A percentile compares a stretch with the other conserved stretches of the same genome.
These are phyloP conservation scores for Ophiostoma pallidulum DNA, from an alignment of 2,329 filamentous ascomycete genomes.

Conservation along the genomic window DNA sequence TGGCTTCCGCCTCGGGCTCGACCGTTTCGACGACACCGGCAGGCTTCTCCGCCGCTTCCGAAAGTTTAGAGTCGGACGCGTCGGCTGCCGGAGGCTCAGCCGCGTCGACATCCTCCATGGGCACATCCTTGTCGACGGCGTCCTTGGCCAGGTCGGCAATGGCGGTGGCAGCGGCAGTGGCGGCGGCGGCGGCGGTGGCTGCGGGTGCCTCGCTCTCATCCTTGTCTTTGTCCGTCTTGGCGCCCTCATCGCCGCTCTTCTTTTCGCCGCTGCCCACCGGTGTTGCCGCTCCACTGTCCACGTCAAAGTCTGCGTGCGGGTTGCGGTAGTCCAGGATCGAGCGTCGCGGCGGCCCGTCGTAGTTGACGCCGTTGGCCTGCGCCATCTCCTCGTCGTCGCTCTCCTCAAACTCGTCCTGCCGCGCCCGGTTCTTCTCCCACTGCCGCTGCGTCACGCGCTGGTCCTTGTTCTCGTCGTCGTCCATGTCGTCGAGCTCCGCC, in stretches of 20 bases:
- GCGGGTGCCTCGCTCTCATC: not conserved
- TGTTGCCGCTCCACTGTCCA: slow-evolving; percentile 15
- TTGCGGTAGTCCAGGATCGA: slow-evolving; percentile 45
- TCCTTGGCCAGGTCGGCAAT: slow-evolving; percentile 7
- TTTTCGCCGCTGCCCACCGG: slow-evolving; percentile 1
- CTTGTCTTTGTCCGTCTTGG: not conserved
- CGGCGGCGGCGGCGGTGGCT: slow-evolving; percentile 3
- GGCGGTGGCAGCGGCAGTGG: slow-evolving; percentile 1
- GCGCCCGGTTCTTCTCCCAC: slow-evolving; percentile 68
- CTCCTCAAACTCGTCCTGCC: slow-evolving; percentile 74
- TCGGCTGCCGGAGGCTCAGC: not conserved
- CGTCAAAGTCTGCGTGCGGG: slow-evolving; percentile 33
- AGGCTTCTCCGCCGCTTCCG: not conserved
- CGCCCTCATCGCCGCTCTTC: not conserved
- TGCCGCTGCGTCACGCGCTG: slow-evolving; percentile 69
- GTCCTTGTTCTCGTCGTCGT: slow-evolving; percentile 82
- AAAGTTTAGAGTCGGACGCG: too few species aligned
- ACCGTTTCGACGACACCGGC: too few species aligned
- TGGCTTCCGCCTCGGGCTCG: not conserved
- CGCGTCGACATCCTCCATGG: slow-evolving; percentile 29
- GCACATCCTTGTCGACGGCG: slow-evolving; percentile 18
- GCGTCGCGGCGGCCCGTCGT: slow-evolving; percentile 34
- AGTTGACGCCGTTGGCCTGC: slow-evolving; percentile 56
- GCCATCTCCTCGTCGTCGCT: slow-evolving; percentile 83
- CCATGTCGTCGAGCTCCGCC: slow-evolving; percentile 56